Base-by-base conservation (phyloP, 768 basidiomycete species). In the Tylopilus vinaceipallidus region DNA sequence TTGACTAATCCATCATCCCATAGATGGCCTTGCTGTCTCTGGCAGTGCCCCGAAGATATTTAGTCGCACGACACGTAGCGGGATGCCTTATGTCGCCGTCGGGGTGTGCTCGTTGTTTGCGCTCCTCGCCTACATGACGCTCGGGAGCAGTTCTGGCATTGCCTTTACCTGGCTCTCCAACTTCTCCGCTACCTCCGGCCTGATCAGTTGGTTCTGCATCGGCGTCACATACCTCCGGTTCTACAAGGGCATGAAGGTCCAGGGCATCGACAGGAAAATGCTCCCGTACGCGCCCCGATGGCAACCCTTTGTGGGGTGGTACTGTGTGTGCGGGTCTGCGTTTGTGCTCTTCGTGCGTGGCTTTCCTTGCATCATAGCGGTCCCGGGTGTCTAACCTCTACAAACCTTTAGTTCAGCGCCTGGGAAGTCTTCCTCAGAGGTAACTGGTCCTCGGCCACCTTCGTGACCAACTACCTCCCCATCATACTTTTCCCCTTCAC, bases 21-120 rank as follows among this genome's bases (percentile, higher is more conserved):
- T n/a, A 83, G 55, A 83, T 54, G 77, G 78, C 55, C 73, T 84
- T 10, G 75, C 83, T 3, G 52, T 74, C 42, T 71, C 73, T 17
- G 76, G 78, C 0, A 75, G 79, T 47, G 81, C 82, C 0, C 83
- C 83, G 3, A 71, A 64, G 42, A 59, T 84, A 39, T 82, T 85
- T 46, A 42, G 59, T 23, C 67, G 71, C 43, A 75, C 75, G 1
- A 62, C 65, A 11, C 52, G 53, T 10, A 49, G 57, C 6, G 72
- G 82, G 32, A 57, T 82, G 2, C 82, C 81, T 2, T 74, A 73
- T 58, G 67, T 77, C 29, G 59, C 76, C 0, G 60, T 73, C 12
- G 50, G 32, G 0, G 6, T 63, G 26, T 70, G 61, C 47, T 52
- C 65, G 2, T 49, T 54, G 23, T 71, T 75, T 42, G 65, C 69